These are phyloP conservation scores for Pseudogymnoascus sp. DNA, from an alignment of 2,329 filamentous ascomycete species.

Conservation along the genomic window DNA sequence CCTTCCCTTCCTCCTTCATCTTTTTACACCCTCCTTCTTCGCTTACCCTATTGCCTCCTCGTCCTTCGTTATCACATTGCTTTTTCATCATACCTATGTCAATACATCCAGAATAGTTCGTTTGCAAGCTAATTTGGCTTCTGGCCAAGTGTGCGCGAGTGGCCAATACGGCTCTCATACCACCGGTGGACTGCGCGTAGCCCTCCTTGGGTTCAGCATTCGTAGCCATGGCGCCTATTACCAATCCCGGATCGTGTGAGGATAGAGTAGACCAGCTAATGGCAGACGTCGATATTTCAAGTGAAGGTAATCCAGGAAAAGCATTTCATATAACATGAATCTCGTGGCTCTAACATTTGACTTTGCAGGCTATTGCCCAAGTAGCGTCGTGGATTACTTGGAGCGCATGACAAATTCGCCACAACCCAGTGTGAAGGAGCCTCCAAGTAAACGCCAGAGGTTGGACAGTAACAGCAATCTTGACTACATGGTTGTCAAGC, in stretches of 20 bases:
- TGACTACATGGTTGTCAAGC: conserved; percentile 23
- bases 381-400: background rate
- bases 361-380: conserved; percentile 19
- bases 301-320: background rate
- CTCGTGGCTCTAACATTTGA: conserved; percentile 16
- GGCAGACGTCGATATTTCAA: background rate
- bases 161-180: conserved; percentile 1
- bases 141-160: background rate
- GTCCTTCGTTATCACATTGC: background rate
- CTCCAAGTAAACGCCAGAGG: background rate
- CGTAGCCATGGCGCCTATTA: background rate
- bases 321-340: background rate
- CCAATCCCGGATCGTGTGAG: background rate
- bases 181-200: background rate
- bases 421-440: conserved; percentile 13
- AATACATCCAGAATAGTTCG: background rate
- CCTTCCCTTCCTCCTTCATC: conserved; percentile 2
- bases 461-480: background rate
- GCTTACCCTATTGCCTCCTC: conserved; percentile 2
- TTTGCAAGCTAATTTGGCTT: background rate
- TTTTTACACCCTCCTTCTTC: background rate
- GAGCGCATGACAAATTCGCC: conserved; percentile 21
- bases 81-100: background rate
- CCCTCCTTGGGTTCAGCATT: background rate
- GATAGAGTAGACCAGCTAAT: background rate